Base-by-base conservation (phyloP, 768 basidiomycete genomes). In the Boletus speciosus region DNA sequence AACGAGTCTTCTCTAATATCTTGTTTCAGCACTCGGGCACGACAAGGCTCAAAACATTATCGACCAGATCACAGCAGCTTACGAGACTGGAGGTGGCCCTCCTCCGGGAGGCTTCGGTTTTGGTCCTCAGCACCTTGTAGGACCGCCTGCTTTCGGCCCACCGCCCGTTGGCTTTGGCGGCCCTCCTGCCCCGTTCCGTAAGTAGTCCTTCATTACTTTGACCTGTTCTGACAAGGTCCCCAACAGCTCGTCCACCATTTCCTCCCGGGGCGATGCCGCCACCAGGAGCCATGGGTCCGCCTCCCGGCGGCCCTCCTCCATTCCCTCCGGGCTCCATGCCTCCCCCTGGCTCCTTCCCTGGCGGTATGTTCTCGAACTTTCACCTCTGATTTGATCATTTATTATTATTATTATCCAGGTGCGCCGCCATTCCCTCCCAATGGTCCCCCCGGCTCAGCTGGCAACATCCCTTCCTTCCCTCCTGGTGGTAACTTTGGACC, bases 1-100 rank as follows among this genome's bases (percentile, higher is more conserved):
- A n/a, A 16, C 19, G 5, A 12, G 1, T 42, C 14, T 27, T 50
- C 37, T 38, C 56, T 60, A 32, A 71, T 32, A 34, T 52, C 60
- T 14, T 51, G 45, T 41, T 54, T 52, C 62, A 91, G 89, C 89
- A 2, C 82, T 92, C 52, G 89, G 89, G 52, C 93, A 98, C 73
- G 95, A 98, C 80, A 96, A 96, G 72, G 95, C 96, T 16, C 97
- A 99, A 72, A 93, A 76, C 64, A 93, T 98, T 69, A 98, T 99
- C 69, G 96, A 99, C 81, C 92, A 96, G 72, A 98, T 99, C 72
- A 95, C 93, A 36, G 85, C 89, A 21, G 86, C 90, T 25, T 97
- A 96, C 66, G 96, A 98, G 73, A 81, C 80, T 29, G 85, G 89
- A 40, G 85, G 86, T 48, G 89, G 89, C 2, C 91, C 90, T 38